Evolutionary conservation across 192 early-diverging fungal genomes (phyloP), one percentile per base, ranked within the genome.

Genomic region (Coemansia sp.): DNA sequence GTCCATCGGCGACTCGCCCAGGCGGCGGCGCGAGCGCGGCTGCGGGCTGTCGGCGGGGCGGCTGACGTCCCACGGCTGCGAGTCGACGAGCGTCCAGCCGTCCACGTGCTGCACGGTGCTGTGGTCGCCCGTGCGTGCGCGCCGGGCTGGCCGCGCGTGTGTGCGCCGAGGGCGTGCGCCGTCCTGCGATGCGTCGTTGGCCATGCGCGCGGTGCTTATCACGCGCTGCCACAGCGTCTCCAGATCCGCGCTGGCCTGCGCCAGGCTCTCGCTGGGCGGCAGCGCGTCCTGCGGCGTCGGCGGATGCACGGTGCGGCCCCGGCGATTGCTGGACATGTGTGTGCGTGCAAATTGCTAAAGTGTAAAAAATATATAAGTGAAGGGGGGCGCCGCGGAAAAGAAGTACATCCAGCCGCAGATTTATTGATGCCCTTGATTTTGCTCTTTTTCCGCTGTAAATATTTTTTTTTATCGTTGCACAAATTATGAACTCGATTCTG

Each of bases 61-160:
- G 30, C 45, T 27, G 45, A 47, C 48, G 31, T 50, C 24, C 53
- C 33, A 23, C 6, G 62, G 57, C 6, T 50, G 53, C 46, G 54
- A 44, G 31, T 64, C 56, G 16, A 71, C 69, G 29, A 71, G 58
- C 11, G 69, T 72, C 70, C 70, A 72, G 23, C 60, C 65, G 33
- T 67, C 53, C 12, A 47, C 58, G 6, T 61, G 58, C 29, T 35
- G 59, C 27, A 44, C 16, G 19, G 25, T n/a, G 23, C 5, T 12
- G 10, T 25, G 21, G 2, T 49, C 35, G 35, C 5, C 35, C n/a
- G n/a, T 38, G n/a, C 35, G 35, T 16, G 11, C 4, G 5, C 35
- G 35, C n/a, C n/a, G 35, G 12, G 35, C 35, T 9, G 35, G 12
- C 35, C 11, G 35, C 35, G 14, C 35, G n/a, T 16, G 35, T 16